Conservation (phyloP, 352 stramenopile genomes). For the Phytophthora europaea region DNA sequence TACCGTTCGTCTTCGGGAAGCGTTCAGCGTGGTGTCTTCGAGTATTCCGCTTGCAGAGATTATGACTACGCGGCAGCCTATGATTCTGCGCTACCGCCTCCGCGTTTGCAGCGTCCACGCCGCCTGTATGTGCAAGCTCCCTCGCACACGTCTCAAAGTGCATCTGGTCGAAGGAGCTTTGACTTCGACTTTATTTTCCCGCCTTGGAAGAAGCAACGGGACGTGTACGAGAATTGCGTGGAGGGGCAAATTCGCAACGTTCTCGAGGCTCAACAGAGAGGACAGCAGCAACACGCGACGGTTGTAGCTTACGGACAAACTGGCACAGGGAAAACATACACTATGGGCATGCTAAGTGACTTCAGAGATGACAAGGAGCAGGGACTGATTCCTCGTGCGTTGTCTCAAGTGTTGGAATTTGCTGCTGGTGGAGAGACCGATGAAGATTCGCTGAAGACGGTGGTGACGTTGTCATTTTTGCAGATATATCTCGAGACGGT, state of each 20-base stretch:
- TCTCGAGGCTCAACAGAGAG: slow-evolving; percentile 36
- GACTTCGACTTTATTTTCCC: slow-evolving; percentile 77
- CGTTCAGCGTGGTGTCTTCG: slow-evolving; percentile 40
- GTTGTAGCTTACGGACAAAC: slow-evolving; percentile 81
- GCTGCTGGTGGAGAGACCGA: slow-evolving; percentile 20
- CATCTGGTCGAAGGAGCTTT: slow-evolving; percentile 52
- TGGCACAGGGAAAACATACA: slow-evolving; percentile 82
- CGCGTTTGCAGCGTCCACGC: slow-evolving; percentile 31
- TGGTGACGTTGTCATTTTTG: slow-evolving; percentile 66
- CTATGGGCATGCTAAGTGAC: slow-evolving; percentile 75
- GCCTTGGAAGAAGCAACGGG: slow-evolving; percentile 53
- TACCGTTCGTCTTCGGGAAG: slow-evolving; percentile 7
- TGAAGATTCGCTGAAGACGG: slow-evolving; percentile 1
- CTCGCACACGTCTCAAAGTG: slow-evolving; percentile 3
- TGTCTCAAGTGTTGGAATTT: slow-evolving; percentile 62
- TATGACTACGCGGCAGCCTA: slow-evolving; percentile 18
- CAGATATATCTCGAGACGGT: slow-evolving; percentile 86
- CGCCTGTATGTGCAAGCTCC: slow-evolving; percentile 39
- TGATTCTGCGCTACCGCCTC: slow-evolving; percentile 25
- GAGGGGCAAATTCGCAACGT: slow-evolving; percentile 52
- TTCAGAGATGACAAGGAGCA: slow-evolving; percentile 40
- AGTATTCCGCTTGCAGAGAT: slow-evolving; percentile 30
- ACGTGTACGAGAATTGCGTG: slow-evolving; percentile 62
- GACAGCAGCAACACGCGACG: slow-evolving; percentile 48
- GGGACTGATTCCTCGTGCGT: slow-evolving; percentile 73